phyloP scores from a whole-genome alignment of 805 yeast genomes.

The Candida koratica region DNA sequence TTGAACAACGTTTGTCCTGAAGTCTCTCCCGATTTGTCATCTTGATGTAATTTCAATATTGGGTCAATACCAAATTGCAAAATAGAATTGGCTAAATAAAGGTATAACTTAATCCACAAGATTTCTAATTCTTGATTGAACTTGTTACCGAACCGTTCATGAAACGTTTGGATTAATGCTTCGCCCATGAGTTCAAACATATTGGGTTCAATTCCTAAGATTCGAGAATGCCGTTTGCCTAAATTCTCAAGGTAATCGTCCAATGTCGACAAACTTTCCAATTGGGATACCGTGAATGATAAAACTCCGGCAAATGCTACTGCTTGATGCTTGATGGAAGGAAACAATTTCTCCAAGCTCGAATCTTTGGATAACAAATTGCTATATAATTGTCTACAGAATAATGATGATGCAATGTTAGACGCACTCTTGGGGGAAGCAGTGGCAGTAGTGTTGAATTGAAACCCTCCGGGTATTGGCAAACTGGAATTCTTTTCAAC shows the following conservation, averaged over 20 bases:
- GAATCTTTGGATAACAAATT: conserved; percentile 63
- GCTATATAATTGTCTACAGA: conserved; percentile 73
- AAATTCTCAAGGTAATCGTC: conserved; percentile 58
- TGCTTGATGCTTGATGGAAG: conserved; percentile 76
- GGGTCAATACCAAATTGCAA: conserved; percentile 60
- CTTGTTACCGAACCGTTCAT: conserved; percentile 52
- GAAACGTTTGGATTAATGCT: conserved; percentile 64
- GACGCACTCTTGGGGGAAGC: conserved; percentile 14
- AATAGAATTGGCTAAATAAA: conserved; percentile 64
- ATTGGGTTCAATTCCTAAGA: conserved; percentile 65
- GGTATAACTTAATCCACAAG: conserved; percentile 67
- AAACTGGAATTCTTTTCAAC: conserved; percentile 15
- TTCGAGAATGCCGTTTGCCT: conserved; percentile 73
- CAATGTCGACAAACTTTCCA: conserved; percentile 55
- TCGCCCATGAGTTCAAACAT: conserved; percentile 72
- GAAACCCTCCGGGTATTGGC: conserved; percentile 40
- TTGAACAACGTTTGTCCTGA: conserved; percentile 6
- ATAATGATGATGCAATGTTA: conserved; percentile 45
- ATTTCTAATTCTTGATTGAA: conserved; percentile 61
- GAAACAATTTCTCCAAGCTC: conserved; percentile 59
- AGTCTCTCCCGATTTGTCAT: conserved; percentile 1
- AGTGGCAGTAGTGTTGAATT: conserved; percentile 2
- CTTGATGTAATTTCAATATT: conserved; percentile 19
- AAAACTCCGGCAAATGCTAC: conserved; percentile 76
- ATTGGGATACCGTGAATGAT: conserved; percentile 58